Conservation (phyloP, 768 basidiomycete species). For the Leccinum longicurvipes region DNA sequence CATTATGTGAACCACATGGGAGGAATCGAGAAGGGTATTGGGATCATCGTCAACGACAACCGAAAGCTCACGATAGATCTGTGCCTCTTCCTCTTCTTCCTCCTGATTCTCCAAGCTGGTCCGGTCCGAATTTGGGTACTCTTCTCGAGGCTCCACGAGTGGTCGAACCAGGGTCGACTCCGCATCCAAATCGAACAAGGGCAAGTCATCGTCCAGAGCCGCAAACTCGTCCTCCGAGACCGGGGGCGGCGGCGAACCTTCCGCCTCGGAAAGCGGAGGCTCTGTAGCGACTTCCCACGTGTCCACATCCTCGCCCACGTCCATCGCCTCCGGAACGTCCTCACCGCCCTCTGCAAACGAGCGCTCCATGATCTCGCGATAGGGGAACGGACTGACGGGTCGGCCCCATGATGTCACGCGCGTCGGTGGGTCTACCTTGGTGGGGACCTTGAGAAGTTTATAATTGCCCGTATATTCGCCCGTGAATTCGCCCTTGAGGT, state of each 20-base stretch:
- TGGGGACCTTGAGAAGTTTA: conserved; percentile 52
- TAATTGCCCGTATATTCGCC: conserved; percentile 72
- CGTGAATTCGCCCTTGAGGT: conserved; percentile 53
- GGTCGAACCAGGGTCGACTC: conserved; percentile 16
- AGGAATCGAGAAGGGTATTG: neutral
- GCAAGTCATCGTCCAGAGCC: conserved; percentile 14
- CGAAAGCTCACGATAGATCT: conserved; percentile 38
- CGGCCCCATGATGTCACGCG: conserved; percentile 63
- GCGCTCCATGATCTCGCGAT: conserved; percentile 29
- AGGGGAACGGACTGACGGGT: conserved; percentile 67
- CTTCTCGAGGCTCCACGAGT: neutral
- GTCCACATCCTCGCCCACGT: conserved; percentile 2
- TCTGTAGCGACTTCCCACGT: conserved; percentile 24
- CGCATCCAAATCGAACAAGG: conserved; percentile 12
- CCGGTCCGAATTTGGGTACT: conserved; percentile 13
- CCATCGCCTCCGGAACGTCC: neutral
- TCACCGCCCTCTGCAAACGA: conserved; percentile 16
- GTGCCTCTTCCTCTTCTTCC: conserved; percentile 22
- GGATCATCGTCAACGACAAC: conserved; percentile 23
- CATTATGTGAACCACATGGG: neutral
- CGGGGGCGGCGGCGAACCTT: conserved; percentile 2
- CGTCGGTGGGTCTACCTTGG: conserved; percentile 64
- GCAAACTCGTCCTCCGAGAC: conserved; percentile 21
- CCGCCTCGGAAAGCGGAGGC: conserved; percentile 16
- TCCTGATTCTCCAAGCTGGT: conserved; percentile 22